Percentiles rank a stretch among this genome's conserved stretches.
phyloP scores from a whole-genome alignment of 371 early-diverging fungal species.

The Rhizopus arrhizus region DNA sequence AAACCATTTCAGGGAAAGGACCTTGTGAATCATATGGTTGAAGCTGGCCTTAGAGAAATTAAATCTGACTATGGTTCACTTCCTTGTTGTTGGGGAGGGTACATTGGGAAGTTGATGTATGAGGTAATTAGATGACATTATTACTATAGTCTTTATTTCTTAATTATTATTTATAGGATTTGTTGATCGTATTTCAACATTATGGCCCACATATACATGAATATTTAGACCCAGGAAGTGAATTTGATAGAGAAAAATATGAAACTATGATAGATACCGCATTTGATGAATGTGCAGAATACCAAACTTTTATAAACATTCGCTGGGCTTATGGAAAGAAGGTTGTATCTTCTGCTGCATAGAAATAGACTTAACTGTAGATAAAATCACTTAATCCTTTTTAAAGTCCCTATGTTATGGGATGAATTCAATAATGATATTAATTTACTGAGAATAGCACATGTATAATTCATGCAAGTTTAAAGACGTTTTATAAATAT shows the following conservation, averaged over 20 bases:
- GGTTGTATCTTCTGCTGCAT: not conserved
- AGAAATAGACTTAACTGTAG: too few species aligned
- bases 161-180: constrained; percentile 17
- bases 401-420: too few species aligned
- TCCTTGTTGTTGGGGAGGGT: constrained; percentile 50
- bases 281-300: constrained; percentile 49
- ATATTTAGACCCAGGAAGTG: constrained; percentile 21
- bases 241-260: constrained; percentile 24
- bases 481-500: too few species aligned
- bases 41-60: constrained; percentile 33
- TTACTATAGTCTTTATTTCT: not conserved
- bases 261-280: constrained; percentile 37
- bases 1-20: constrained; percentile 22
- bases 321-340: constrained; percentile 42
- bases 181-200: constrained; percentile 17
- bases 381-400: too few species aligned
- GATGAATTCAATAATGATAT: too few species aligned
- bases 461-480: too few species aligned
- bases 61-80: constrained; percentile 39
- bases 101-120: constrained; percentile 43
- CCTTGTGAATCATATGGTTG: constrained; percentile 20
- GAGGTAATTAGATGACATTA: constrained; percentile 28
- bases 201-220: constrained; percentile 27
- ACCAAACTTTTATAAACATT: constrained; percentile 42
- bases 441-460: too few species aligned